These are phyloP conservation scores for Coemansia sp. DNA, from an alignment of 192 early-diverging fungal genomes.

Conservation along the genomic window DNA sequence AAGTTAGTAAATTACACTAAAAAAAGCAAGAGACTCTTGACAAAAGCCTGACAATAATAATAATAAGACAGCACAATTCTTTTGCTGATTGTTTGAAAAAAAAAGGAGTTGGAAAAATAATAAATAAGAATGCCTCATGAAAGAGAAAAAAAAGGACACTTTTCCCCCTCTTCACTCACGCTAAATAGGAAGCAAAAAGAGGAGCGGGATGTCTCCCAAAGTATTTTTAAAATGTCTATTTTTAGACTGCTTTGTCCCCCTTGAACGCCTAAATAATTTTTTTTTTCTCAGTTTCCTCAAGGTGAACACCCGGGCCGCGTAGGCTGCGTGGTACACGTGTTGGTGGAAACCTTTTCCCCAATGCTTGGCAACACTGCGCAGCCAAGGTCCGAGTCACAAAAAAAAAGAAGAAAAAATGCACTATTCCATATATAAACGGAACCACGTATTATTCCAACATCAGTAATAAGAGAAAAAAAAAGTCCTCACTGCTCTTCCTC, in stretches of 20 bases:
- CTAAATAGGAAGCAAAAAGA: not conserved
- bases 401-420: too few relatives aligned
- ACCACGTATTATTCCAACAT: not conserved
- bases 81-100: not conserved
- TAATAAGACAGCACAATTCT: not conserved
- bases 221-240: not conserved
- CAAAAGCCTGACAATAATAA: conserved; percentile 5
- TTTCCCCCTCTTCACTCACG: not conserved
- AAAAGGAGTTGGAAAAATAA: conserved; percentile 8
- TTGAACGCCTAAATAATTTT: not conserved
- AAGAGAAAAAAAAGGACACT: not conserved
- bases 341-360: too few relatives aligned
- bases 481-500: conserved; percentile 25
- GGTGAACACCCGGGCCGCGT: too few relatives aligned
- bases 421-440: too few relatives aligned
- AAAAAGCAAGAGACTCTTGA: not conserved
- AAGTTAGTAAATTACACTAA: not conserved
- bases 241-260: not conserved
- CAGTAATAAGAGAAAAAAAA: too few relatives aligned
- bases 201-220: not conserved
- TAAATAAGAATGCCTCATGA: not conserved
- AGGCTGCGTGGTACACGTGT: too few relatives aligned
- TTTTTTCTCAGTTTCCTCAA: not conserved
- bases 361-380: not conserved
- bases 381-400: too few relatives aligned